Conservation (phyloP, 2,329 filamentous ascomycete species). For the Fusarium avenaceum region DNA sequence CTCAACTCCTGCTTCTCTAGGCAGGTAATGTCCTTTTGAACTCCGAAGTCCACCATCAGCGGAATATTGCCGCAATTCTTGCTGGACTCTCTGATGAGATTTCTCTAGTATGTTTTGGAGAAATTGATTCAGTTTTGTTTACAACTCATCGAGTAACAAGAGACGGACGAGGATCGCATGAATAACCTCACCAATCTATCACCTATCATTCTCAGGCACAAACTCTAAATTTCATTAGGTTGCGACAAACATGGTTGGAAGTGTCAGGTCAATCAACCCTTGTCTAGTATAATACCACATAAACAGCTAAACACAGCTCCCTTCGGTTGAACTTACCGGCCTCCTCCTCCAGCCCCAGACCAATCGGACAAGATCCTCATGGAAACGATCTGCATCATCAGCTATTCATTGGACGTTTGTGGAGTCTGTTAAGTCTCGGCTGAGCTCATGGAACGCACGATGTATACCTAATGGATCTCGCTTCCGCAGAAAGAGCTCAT, state of each 20-base stretch:
- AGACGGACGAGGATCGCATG: background rate
- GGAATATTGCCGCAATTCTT: background rate
- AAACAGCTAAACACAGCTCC: background rate
- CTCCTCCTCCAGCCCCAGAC: background rate
- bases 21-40: too few species aligned
- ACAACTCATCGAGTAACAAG: background rate
- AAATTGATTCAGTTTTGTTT: background rate
- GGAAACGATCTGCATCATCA: background rate
- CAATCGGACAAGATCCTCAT: background rate
- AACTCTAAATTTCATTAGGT: background rate
- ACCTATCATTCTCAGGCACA: background rate
- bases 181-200: background rate
- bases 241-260: background rate
- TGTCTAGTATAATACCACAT: background rate
- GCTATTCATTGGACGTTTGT: background rate
- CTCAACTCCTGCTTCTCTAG: too few species aligned
- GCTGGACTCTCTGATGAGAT: fast-evolving
- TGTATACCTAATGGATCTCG: background rate
- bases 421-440: background rate
- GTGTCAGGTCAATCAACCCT: background rate
- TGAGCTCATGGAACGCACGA: background rate
- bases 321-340: background rate
- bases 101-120: background rate
- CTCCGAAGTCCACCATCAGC: background rate
- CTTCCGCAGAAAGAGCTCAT: background rate